Conservation (phyloP, 2,329 filamentous ascomycete species). For the Diplodia mutila region DNA sequence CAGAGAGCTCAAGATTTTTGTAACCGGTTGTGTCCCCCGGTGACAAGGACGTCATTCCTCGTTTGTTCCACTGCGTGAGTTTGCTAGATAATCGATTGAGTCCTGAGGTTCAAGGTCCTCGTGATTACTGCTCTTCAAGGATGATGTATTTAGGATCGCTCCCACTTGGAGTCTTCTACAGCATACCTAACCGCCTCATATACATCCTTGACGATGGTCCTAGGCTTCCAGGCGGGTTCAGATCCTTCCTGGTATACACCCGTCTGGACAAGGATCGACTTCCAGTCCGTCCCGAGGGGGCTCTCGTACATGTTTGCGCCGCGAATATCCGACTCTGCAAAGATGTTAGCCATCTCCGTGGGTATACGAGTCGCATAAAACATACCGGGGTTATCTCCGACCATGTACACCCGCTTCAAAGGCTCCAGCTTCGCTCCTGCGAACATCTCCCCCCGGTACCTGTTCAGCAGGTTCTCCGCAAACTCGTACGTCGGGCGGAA, state of each 20-base stretch:
- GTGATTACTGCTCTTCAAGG: neutral
- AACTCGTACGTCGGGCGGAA: slow-evolving; percentile 76
- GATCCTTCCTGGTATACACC: slow-evolving; percentile 70
- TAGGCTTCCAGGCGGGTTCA: slow-evolving; percentile 64
- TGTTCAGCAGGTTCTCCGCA: slow-evolving; percentile 73
- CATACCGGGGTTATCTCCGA: slow-evolving; percentile 63
- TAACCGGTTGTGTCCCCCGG: too few species aligned
- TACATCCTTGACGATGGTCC: slow-evolving; percentile 73
- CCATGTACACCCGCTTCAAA: slow-evolving; percentile 86
- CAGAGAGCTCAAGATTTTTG: too few species aligned
- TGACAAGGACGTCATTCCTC: too few species aligned
- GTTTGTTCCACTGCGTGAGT: neutral
- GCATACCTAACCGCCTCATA: slow-evolving; percentile 78
- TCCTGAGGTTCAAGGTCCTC: neutral
- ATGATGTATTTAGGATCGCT: slow-evolving; percentile 46
- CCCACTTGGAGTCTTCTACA: slow-evolving; percentile 49
- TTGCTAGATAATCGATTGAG: neutral
- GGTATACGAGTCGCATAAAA: too few species aligned
- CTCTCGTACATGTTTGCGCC: slow-evolving; percentile 80
- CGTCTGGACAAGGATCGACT: slow-evolving; percentile 75
- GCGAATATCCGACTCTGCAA: slow-evolving; percentile 76
- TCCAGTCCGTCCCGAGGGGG: slow-evolving; percentile 71
- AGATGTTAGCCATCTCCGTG: neutral
- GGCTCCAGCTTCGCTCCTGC: slow-evolving; percentile 43
- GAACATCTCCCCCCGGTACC: slow-evolving; percentile 60